These are phyloP conservation scores for Hysterangium stoloniferum DNA, from an alignment of 768 basidiomycete species.

Conservation along the genomic window DNA sequence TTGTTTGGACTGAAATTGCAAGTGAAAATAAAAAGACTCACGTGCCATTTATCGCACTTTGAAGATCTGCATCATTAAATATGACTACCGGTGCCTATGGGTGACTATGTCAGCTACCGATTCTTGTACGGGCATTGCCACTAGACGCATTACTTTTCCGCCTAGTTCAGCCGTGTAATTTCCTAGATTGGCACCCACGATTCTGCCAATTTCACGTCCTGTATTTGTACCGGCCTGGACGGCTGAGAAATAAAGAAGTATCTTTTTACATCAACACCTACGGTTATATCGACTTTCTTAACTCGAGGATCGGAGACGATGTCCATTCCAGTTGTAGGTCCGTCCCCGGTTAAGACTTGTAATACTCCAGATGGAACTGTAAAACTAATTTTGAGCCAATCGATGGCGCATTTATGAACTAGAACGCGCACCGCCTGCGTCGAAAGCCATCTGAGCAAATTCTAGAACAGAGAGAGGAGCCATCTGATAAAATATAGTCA, in stretches of 20 bases:
- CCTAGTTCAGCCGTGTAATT: constrained; percentile 79
- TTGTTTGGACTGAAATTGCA: too few relatives aligned
- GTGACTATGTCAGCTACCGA: constrained; percentile 4
- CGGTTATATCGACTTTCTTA: constrained; percentile 80
- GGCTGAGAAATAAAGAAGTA: not conserved
- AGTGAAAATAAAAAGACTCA: not conserved
- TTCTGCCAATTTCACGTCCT: constrained; percentile 63
- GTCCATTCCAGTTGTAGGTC: constrained; percentile 52
- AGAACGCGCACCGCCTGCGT: constrained; percentile 52
- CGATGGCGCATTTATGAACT: not conserved
- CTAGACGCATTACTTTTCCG: constrained; percentile 50
- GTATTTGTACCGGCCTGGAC: constrained; percentile 68
- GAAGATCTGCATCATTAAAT: constrained; percentile 70
- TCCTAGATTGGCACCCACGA: constrained; percentile 68
- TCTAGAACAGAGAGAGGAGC: constrained; percentile 77
- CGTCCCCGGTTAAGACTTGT: constrained; percentile 67
- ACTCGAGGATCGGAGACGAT: constrained; percentile 59
- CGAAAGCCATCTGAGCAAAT: constrained; percentile 55
- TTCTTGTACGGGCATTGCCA: not conserved
- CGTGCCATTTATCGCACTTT: constrained; percentile 71
- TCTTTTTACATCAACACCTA: constrained; percentile 25
- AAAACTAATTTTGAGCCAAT: not conserved
- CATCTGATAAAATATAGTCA: constrained; percentile 33
- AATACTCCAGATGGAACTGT: constrained; percentile 74
- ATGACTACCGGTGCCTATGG: constrained; percentile 69